These are phyloP conservation scores for Fusarium mangiferae DNA, from an alignment of 2,329 filamentous ascomycete species.

Conservation along the genomic window DNA sequence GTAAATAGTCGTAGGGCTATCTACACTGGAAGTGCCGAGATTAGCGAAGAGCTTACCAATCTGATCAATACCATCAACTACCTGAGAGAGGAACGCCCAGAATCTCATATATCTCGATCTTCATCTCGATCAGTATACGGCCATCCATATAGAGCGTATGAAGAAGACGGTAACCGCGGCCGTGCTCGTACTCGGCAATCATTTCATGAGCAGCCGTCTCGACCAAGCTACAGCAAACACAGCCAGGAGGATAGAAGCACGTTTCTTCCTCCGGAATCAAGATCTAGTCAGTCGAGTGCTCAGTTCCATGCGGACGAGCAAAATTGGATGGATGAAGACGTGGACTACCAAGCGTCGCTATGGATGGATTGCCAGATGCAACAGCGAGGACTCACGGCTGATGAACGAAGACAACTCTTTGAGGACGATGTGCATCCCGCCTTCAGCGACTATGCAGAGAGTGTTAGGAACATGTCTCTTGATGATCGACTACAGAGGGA, in stretches of 20 bases:
- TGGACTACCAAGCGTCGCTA: slow-evolving; percentile 13
- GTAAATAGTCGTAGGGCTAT: slow-evolving; percentile 10
- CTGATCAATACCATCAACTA: slow-evolving; percentile 1
- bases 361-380: slow-evolving; percentile 30
- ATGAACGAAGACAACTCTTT: slow-evolving; percentile 19
- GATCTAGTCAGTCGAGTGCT: not conserved
- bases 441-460: slow-evolving; percentile 30
- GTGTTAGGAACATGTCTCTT: not conserved
- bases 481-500: not conserved
- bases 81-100: not conserved
- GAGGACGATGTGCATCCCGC: slow-evolving; percentile 29
- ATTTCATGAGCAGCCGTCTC: not conserved
- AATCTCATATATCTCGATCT: not conserved
- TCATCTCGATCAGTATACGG: not conserved
- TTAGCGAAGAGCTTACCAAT: slow-evolving; percentile 18
- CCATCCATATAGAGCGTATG: not conserved
- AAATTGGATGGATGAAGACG: slow-evolving; percentile 1
- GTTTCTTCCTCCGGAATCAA: not conserved
- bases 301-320: not conserved
- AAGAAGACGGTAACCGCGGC: not conserved
- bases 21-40: slow-evolving; percentile 11
- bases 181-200: not conserved
- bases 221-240: not conserved
- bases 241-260: not conserved
- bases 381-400: slow-evolving; percentile 5